Evolutionary conservation across 2,329 filamentous ascomycete species (phyloP), one percentile per base, ranked within the genome.

Genomic region (Colletotrichum brevisporum): DNA sequence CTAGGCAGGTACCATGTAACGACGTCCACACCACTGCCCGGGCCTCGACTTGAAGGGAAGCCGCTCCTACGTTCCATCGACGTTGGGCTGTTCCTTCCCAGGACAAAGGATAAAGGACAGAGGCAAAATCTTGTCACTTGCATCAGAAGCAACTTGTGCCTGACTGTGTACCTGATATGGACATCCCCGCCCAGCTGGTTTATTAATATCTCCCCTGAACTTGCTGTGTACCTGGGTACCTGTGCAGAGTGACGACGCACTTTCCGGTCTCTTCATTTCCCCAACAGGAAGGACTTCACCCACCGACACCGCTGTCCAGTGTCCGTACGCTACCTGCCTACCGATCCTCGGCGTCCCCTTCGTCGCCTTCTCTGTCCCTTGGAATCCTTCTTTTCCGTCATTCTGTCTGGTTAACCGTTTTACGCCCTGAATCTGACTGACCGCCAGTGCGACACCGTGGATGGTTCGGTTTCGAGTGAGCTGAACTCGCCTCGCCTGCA

Each of bases 121-220:
- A 43, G 16, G 6, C 41, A 21, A 48, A 8, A 16, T 48, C 45
- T 48, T 48, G 45, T 8, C 5, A n/a, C 6, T 21, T 21, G 31
- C 31, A 36, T 12, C 9, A 9, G 31, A 2, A 9, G 31, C 2
- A 36, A 12, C 8, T n/a, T 24, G 45, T 48, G 18, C 45, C 45
- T 24, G 31, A 9, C 10, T 12, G 10, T 8, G 31, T 36, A 36
- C 31, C 2, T 36, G 8, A 10, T 36, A 15, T 43, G 15, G 18
- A 16, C 45, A 16, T 48, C n/a, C 16, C 45, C 18, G 45, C n/a
- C 41, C 16, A 16, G 3, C 41, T 48, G 47, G 27, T 39, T 59
- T 59, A 59, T 59, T 51, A 51, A 59, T 59, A 59, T 41, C 45
- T 59, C 56, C n/a, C 15, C 45, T 51, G 43, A 36, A n/a, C 8